These are phyloP conservation scores for Elsinoe perseae DNA, from an alignment of 2,329 filamentous ascomycete genomes.

Conservation along the genomic window DNA sequence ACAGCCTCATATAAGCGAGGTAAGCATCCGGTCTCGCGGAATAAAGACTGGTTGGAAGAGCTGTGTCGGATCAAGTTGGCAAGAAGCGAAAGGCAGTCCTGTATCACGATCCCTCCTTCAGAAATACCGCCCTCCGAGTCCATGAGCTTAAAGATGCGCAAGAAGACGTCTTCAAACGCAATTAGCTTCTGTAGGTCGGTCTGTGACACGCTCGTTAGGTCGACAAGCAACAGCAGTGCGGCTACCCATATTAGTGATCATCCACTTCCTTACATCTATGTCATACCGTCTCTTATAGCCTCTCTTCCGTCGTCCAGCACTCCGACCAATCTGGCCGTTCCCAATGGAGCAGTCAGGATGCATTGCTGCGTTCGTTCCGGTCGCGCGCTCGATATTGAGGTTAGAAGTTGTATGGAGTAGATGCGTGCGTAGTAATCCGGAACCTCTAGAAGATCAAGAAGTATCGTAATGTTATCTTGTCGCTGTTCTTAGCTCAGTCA, in stretches of 20 bases:
- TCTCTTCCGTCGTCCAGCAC: slow-evolving; percentile 80
- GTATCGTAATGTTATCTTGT: slow-evolving; percentile 88
- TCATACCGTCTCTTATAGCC: slow-evolving; percentile 66
- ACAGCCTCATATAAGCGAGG: slow-evolving; percentile 27
- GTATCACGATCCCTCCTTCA: slow-evolving; percentile 77
- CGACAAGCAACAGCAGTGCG: slow-evolving; percentile 76
- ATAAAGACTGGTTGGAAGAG: slow-evolving; percentile 84
- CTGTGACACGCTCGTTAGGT: slow-evolving; percentile 71
- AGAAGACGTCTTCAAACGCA: slow-evolving; percentile 90
- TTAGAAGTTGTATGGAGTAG: slow-evolving; percentile 82
- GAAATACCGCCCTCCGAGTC: slow-evolving; percentile 70
- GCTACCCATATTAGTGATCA: slow-evolving; percentile 39
- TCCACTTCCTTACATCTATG: not conserved
- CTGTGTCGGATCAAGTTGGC: slow-evolving; percentile 85
- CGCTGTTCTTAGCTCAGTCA: slow-evolving; percentile 54
- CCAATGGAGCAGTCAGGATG: slow-evolving; percentile 78
- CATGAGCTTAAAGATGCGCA: slow-evolving; percentile 75
- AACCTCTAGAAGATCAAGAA: slow-evolving; percentile 82
- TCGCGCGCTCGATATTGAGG: slow-evolving; percentile 74
- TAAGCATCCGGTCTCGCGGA: slow-evolving; percentile 82
- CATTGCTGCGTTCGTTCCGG: slow-evolving; percentile 92
- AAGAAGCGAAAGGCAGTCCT: slow-evolving; percentile 85
- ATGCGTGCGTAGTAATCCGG: slow-evolving; percentile 65
- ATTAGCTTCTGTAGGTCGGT: slow-evolving; percentile 89
- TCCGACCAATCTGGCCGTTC: slow-evolving; percentile 76